Percentiles rank a stretch among this genome's conserved stretches.
Evolutionary conservation across 1,284 basidiomycete genomes (phyloP).

Genomic region (Ustilago bromivora): DNA sequence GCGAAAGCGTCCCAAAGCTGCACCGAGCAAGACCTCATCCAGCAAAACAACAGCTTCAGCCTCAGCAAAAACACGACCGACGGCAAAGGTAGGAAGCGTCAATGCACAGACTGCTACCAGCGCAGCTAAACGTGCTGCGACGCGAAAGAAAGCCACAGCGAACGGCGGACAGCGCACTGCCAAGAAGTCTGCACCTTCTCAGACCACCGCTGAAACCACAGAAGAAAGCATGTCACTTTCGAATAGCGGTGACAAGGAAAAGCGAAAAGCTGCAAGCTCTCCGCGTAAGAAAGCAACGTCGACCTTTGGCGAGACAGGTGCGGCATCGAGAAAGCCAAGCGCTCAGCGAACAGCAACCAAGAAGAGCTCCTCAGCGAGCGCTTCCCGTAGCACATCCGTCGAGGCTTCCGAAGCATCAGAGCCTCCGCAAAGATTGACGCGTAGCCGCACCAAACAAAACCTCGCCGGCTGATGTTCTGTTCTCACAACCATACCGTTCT

Average conservation of each 20-base stretch:
- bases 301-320: not conserved
- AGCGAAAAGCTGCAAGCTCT: conserved; percentile 5
- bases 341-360: conserved; percentile 11
- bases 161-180: not conserved
- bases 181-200: not conserved
- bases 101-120: not conserved
- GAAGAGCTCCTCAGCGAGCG: conserved; percentile 8
- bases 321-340: not conserved
- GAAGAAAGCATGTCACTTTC: not conserved
- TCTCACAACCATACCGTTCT: not conserved
- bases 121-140: not conserved
- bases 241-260: not conserved
- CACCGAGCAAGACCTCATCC: not conserved
- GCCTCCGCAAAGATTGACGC: conserved; percentile 31
- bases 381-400: conserved; percentile 14
- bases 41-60: conserved; percentile 9
- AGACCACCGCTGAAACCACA: not conserved
- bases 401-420: conserved; percentile 15
- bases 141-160: conserved; percentile 11
- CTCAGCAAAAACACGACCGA: conserved; percentile 8
- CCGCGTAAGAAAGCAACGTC: conserved; percentile 12
- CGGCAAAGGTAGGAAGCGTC: not conserved
- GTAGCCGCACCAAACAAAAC: conserved; percentile 43
- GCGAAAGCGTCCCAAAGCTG: conserved; percentile 24
- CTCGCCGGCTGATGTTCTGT: conserved; percentile 17